Evolutionary conservation across 78 protist species (phyloP), one percentile per base, ranked within the genome.

Genomic region (Mastigamoeba balamuthi): DNA sequence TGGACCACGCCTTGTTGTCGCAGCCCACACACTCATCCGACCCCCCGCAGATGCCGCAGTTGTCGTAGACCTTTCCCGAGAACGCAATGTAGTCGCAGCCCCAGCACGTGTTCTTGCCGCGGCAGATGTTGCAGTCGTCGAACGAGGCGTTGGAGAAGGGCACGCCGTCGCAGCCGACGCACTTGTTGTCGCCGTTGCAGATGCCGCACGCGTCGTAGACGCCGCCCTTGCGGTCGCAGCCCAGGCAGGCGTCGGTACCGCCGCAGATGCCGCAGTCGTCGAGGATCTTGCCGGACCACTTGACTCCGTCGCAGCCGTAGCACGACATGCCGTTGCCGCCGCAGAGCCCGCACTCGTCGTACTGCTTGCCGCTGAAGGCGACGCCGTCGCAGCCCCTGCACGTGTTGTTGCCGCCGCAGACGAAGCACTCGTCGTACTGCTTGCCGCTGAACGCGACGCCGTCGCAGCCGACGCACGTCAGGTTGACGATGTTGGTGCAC

Each of bases 361-460:
- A 9, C 8, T 4, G 29, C 17, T 1, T 8, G 30, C 69, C 73
- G 27, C 75, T 58, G 64, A 72, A 66, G 27, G 78, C 81, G 7
- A 75, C 69, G 33, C 91, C 86, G 70, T 86, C 91, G 40, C 91
- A 86, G 0, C 91, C 91, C 1, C 2, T 27, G 70, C 91, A 86
- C 1, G 75, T 81, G n/a, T 72, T 72, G 2, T 39, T 1, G 23
- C 84, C 84, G 6, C 73, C 78, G 48, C 84, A 80, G 17, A 72
- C 73, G 8, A 74, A 74, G 38, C 84, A 80, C 5, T 0, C 36
- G 8, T 80, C 84, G 9, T 33, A 25, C 0, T 37, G 6, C 4
- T 36, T 3, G 1, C 44, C 70, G 1, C 75, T 66, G 10, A 48
- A 23, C 44, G 53, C 27, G 4, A 30, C 40, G 40, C 83, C 83